Conservation (phyloP, 2,329 filamentous ascomycete species). For the Neonectria punicea region DNA sequence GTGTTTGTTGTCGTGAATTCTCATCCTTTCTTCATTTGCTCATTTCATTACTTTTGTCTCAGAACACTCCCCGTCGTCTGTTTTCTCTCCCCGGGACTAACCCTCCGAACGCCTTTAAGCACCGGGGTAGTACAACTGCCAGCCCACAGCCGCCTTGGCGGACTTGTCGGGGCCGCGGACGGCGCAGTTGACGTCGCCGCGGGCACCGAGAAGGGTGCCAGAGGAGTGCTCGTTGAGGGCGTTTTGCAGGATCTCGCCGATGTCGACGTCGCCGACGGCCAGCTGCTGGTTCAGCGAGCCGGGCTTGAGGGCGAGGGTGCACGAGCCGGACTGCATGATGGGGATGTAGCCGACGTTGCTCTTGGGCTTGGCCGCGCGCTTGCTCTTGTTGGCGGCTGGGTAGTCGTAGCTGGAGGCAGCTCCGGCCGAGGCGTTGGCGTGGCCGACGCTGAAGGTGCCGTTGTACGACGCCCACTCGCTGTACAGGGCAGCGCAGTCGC, state of each 20-base stretch:
- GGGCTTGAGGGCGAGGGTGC: conserved; percentile 20
- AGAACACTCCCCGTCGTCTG: not conserved
- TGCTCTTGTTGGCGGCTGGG: not conserved
- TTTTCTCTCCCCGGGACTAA: not conserved
- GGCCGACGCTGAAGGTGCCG: conserved; percentile 44
- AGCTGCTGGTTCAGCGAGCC: conserved; percentile 16
- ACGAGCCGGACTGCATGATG: conserved; percentile 19
- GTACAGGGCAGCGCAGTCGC: conserved; percentile 46
- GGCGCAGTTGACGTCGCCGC: conserved; percentile 13
- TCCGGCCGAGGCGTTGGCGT: not conserved
- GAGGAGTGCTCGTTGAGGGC: conserved; percentile 18
- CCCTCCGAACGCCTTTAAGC: conserved; percentile 4
- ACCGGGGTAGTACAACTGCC: conserved; percentile 25
- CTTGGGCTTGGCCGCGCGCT: not conserved
- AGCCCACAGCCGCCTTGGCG: conserved; percentile 8
- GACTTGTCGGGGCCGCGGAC: conserved; percentile 2
- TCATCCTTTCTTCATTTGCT: not conserved
- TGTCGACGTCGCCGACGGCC: conserved; percentile 40
- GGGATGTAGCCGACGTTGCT: conserved; percentile 9
- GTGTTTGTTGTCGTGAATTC: not conserved
- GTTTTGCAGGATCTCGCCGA: conserved; percentile 33
- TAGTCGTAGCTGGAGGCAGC: conserved; percentile 1
- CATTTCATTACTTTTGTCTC: not conserved
- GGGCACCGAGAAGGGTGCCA: conserved; percentile 6
- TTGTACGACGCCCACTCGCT: conserved; percentile 44